These are phyloP conservation scores for Amanita thiersii DNA, from an alignment of 768 basidiomycete species.

Conservation along the genomic window DNA sequence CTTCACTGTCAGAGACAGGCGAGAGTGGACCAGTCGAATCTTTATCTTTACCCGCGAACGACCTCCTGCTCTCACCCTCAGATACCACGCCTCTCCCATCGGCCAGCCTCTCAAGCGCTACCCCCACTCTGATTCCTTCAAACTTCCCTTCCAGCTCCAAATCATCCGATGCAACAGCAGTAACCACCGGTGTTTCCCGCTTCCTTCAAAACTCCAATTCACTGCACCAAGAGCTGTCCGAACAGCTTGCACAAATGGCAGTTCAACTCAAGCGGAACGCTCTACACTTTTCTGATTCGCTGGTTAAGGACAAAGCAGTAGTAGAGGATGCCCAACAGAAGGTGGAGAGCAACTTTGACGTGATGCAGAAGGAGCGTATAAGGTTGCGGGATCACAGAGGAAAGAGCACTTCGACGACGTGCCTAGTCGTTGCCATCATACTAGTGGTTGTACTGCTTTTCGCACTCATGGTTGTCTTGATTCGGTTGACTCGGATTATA, in stretches of 20 bases:
- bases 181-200: slow-evolving; percentile 20
- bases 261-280: slow-evolving; percentile 81
- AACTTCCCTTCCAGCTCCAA: slow-evolving; percentile 19
- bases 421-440: slow-evolving; percentile 57
- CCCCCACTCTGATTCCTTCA: slow-evolving; percentile 23
- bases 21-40: slow-evolving; percentile 1
- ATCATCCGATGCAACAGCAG: slow-evolving; percentile 11
- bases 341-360: slow-evolving; percentile 63
- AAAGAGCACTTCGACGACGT: slow-evolving; percentile 66
- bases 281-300: slow-evolving; percentile 60
- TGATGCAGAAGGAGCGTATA: slow-evolving; percentile 58
- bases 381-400: slow-evolving; percentile 54
- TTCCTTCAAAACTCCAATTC: slow-evolving; percentile 43
- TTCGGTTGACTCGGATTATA: slow-evolving; percentile 35
- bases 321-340: slow-evolving; percentile 62
- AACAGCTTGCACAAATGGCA: slow-evolving; percentile 79
- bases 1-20: slow-evolving; percentile 8
- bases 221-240: slow-evolving; percentile 67
- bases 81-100: slow-evolving; percentile 17
- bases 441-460: slow-evolving; percentile 63
- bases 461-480: slow-evolving; percentile 62
- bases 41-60: slow-evolving; percentile 19
- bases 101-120: slow-evolving; percentile 11
- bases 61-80: slow-evolving; percentile 31
- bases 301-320: slow-evolving; percentile 69